phyloP scores from a whole-genome alignment of 169 alveolate genomes.

The Babesia divergens region DNA sequence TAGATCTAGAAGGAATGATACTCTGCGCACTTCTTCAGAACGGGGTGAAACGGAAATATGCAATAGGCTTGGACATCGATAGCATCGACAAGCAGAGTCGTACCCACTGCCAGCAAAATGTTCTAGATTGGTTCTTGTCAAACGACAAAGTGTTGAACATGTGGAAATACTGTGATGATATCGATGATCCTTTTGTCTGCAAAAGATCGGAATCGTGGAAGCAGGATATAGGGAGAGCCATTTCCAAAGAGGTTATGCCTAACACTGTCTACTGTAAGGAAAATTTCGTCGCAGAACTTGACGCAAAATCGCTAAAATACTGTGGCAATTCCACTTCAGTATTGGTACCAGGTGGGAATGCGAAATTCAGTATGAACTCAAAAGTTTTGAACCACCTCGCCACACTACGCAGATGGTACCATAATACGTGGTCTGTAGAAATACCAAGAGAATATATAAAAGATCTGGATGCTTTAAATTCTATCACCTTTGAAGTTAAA shows the following conservation, averaged over 20 bases:
- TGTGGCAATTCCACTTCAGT: background rate
- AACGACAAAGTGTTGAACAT: constrained; percentile 20
- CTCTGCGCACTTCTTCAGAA: background rate
- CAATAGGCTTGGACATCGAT: background rate
- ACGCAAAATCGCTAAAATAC: background rate
- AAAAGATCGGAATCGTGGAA: background rate
- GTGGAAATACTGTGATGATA: constrained; percentile 51
- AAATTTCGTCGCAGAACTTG: constrained; percentile 18
- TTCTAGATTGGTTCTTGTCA: constrained; percentile 2
- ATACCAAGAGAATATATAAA: background rate
- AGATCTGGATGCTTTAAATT: background rate
- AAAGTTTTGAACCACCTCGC: background rate
- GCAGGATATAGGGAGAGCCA: background rate
- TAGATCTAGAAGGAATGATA: background rate
- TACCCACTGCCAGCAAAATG: background rate
- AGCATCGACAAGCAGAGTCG: background rate
- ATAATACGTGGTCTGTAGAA: background rate
- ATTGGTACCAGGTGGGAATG: background rate
- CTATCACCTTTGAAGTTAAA: background rate
- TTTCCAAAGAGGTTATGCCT: background rate
- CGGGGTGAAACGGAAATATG: background rate
- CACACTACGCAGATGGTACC: constrained; percentile 19
- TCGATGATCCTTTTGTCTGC: constrained; percentile 34
- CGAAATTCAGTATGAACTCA: background rate
- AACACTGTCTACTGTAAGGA: constrained; percentile 7